Percentiles rank a stretch among this genome's conserved stretches.
Evolutionary conservation across 805 yeast species (phyloP).

Genomic region (Yamadazyma philogaea): DNA sequence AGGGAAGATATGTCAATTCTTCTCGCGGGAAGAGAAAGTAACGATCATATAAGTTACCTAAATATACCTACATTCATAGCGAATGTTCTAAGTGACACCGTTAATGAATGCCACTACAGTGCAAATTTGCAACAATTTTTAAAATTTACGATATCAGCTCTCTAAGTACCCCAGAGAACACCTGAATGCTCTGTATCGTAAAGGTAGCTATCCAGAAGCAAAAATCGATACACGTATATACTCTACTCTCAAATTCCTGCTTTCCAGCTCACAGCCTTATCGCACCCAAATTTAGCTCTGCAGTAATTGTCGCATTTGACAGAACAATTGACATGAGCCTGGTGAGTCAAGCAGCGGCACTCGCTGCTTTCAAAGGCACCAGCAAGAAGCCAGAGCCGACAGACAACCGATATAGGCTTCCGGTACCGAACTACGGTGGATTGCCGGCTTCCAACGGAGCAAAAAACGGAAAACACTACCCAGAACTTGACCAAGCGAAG

Average conservation of each 20-base stretch:
- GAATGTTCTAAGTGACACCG: no score
- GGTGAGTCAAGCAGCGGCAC: conserved; percentile 42
- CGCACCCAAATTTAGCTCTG: not conserved
- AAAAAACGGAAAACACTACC: conserved; percentile 4
- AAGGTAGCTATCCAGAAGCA: no score
- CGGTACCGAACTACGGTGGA: not conserved
- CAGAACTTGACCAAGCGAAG: conserved; percentile 4
- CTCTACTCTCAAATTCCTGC: no score
- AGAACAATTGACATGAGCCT: conserved; percentile 5
- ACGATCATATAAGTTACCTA: no score
- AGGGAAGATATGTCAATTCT: conserved; percentile 77
- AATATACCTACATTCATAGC: no score
- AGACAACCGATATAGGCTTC: not conserved
- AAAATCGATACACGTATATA: no score
- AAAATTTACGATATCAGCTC: no score
- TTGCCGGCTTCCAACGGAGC: not conserved
- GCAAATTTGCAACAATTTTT: no score
- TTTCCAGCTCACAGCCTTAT: conserved; percentile 1
- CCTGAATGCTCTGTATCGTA: no score
- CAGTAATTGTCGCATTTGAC: not conserved
- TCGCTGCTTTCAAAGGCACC: conserved; percentile 39
- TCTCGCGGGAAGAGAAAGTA: conserved; percentile 29
- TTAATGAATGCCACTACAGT: no score
- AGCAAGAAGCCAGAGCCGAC: not conserved
- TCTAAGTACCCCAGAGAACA: no score